Evolutionary conservation across 2,329 filamentous ascomycete genomes (phyloP).

Genomic region (Xylariaceae sp.): DNA sequence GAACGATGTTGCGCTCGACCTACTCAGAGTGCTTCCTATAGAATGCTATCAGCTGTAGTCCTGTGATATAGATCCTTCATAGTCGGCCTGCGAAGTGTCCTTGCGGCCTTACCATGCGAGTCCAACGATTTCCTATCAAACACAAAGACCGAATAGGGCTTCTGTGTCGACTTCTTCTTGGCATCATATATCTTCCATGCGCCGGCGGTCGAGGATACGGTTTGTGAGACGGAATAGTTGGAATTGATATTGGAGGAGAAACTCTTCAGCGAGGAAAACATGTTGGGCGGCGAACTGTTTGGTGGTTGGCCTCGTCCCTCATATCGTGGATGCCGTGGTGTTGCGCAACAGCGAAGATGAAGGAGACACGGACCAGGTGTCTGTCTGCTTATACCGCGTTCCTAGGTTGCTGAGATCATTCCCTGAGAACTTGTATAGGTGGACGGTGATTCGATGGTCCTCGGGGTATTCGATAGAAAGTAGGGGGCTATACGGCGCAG

Average conservation of each 20-base stretch:
- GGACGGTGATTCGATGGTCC: no score
- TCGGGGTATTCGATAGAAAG: no score
- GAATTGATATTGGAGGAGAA: slow-evolving; percentile 90
- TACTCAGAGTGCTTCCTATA: slow-evolving; percentile 61
- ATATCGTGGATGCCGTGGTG: slow-evolving; percentile 33
- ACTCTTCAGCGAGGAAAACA: slow-evolving; percentile 96
- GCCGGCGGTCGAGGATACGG: slow-evolving; percentile 79
- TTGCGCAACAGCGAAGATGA: slow-evolving; percentile 21
- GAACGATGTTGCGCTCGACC: slow-evolving; percentile 70
- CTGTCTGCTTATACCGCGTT: neutral
- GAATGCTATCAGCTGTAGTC: neutral
- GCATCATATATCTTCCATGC: slow-evolving; percentile 98
- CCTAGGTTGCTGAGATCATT: neutral
- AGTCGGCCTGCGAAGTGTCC: no score
- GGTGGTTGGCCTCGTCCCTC: slow-evolving; percentile 34
- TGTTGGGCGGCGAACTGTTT: slow-evolving; percentile 51
- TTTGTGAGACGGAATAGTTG: slow-evolving; percentile 84
- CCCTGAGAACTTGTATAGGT: no score
- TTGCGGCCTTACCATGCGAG: slow-evolving; percentile 62
- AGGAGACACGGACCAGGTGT: slow-evolving; percentile 29
- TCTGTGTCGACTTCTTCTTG: slow-evolving; percentile 94
- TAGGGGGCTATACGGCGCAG: no score
- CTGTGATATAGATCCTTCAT: no score
- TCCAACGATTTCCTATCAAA: slow-evolving; percentile 92
- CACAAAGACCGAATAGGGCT: slow-evolving; percentile 88